phyloP scores from a whole-genome alignment of 768 basidiomycete genomes.

The Mycena epipterygia region DNA sequence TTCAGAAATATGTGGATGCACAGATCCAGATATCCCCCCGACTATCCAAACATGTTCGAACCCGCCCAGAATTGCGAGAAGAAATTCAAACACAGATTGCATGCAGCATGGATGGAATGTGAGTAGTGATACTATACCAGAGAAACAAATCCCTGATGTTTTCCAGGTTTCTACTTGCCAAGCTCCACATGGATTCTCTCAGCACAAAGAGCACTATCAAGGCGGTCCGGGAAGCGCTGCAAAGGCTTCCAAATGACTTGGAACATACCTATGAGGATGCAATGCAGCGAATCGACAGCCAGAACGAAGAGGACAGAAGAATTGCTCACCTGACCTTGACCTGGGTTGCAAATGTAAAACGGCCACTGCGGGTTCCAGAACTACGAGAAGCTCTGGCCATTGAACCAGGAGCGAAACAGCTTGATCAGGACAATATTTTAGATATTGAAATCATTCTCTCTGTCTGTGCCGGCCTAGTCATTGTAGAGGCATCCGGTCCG shows the following conservation, averaged over 20 bases:
- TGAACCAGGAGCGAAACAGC: background rate
- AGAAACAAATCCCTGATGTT: background rate
- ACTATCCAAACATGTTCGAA: background rate
- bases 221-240: background rate
- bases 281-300: background rate
- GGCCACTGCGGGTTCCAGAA: background rate
- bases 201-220: background rate
- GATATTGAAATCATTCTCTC: background rate
- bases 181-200: no score
- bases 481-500: background rate
- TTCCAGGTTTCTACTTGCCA: constrained; percentile 10
- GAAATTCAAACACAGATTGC: background rate
- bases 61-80: background rate
- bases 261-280: background rate
- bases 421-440: background rate
- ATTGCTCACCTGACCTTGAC: background rate
- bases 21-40: background rate
- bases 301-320: background rate
- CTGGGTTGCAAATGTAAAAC: background rate
- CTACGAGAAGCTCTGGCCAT: no score
- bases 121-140: background rate
- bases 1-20: background rate
- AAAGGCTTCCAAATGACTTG: background rate
- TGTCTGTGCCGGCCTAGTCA: background rate
- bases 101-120: background rate